Base-by-base conservation (phyloP, 768 basidiomycete genomes). In the Cystobasidium ongulense region DNA sequence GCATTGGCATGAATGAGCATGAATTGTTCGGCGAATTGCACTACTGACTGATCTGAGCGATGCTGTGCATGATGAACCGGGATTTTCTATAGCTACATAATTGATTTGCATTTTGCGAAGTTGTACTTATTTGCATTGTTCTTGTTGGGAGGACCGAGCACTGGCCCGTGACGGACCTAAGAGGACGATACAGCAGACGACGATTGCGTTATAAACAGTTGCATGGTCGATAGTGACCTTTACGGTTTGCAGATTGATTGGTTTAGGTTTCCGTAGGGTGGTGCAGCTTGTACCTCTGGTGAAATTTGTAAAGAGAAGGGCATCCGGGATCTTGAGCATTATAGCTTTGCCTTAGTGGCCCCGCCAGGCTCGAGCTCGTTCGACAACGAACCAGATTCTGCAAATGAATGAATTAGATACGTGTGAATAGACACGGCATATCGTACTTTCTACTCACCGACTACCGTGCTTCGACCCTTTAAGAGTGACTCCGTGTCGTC, bases 311-410 rank as follows among this genome's bases (percentile, higher is more conserved):
- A n/a, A n/a, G n/a, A n/a, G n/a, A n/a, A n/a, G n/a, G n/a, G n/a
- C n/a, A n/a, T n/a, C n/a, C n/a, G n/a, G n/a, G n/a, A n/a, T n/a
- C n/a, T n/a, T n/a, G n/a, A n/a, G n/a, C n/a, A n/a, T n/a, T n/a
- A n/a, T n/a, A n/a, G n/a, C n/a, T n/a, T n/a, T n/a, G n/a, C n/a
- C 43, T 46, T 21, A 59, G 23, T 59, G 25, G 11, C 57, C 57
- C 3, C 33, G 25, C 57, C 57, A 59, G 57, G 57, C 65, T 38
- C 68, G 25, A 23, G 68, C 68, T 11, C 68, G 5, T 43, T 71
- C 68, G 3, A 71, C 68, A 1, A 71, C 68, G 38, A 71, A 71
- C 68, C 68, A 71, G 53, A 71, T 71, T 36, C 68, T 68, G n/a
- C 21, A 54, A 39, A 64, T 2, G 29, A 5, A 35, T 35, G n/a